phyloP scores from a whole-genome alignment of 2,329 filamentous ascomycete genomes.

The Alternaria dauci region DNA sequence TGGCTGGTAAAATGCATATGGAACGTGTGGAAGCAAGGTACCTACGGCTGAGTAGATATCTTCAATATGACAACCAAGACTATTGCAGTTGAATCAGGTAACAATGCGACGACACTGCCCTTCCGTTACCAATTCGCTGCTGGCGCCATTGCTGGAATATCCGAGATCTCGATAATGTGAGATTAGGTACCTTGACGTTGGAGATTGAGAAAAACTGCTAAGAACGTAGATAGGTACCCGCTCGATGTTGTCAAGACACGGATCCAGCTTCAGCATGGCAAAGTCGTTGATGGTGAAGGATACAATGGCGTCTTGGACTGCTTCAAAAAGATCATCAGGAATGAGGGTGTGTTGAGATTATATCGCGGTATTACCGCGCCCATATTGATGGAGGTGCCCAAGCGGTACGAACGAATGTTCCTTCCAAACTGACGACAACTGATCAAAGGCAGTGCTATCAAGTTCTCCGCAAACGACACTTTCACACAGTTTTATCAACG shows the following conservation, averaged over 20 bases:
- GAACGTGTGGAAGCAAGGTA: neutral
- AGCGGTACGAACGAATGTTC: conserved; percentile 22
- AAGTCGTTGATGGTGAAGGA: conserved; percentile 25
- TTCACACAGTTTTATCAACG: conserved; percentile 37
- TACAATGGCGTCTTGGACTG: conserved; percentile 43
- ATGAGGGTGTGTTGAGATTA: conserved; percentile 35
- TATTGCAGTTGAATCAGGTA: neutral
- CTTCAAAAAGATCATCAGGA: conserved; percentile 38
- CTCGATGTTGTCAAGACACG: conserved; percentile 46
- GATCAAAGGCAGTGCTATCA: conserved; percentile 33
- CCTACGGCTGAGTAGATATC: neutral
- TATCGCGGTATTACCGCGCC: conserved; percentile 45
- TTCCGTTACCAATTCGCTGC: conserved; percentile 44
- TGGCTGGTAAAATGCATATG: neutral
- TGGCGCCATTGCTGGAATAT: conserved; percentile 25
- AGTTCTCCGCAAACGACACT: conserved; percentile 45
- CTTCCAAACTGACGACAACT: neutral
- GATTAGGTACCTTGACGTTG: neutral
- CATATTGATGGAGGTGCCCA: conserved; percentile 45
- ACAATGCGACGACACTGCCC: conserved; percentile 24
- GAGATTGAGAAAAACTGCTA: conserved; percentile 21
- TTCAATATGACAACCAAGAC: neutral
- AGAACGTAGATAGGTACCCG: conserved; percentile 43
- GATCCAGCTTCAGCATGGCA: conserved; percentile 43
- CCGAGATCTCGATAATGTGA: conserved; percentile 40